Evolutionary conservation across 2,329 filamentous ascomycete species (phyloP).

Genomic region (Emmonsiellopsis sp.): DNA sequence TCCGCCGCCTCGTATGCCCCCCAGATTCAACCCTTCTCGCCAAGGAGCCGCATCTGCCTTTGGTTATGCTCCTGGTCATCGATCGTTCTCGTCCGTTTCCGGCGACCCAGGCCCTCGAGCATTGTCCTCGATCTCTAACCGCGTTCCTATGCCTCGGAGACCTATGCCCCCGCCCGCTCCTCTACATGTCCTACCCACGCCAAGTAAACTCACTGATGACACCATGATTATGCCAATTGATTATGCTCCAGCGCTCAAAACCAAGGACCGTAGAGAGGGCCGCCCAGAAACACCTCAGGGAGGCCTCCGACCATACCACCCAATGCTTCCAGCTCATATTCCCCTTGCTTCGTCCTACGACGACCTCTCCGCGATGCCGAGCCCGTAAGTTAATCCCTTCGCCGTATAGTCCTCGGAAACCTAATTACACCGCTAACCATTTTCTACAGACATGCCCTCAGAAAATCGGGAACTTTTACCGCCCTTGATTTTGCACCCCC

Average conservation of each 20-base stretch:
- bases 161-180: slow-evolving; percentile 62
- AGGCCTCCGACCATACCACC: slow-evolving; percentile 58
- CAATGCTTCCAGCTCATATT: slow-evolving; percentile 63
- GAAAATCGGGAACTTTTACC: slow-evolving; percentile 41
- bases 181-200: slow-evolving; percentile 72
- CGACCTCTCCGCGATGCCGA: slow-evolving; percentile 75
- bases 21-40: slow-evolving; percentile 40
- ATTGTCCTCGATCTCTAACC: slow-evolving; percentile 54
- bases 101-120: slow-evolving; percentile 46
- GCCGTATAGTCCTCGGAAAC: background rate
- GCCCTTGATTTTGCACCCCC: slow-evolving; percentile 43
- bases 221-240: slow-evolving; percentile 67
- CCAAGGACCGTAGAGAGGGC: slow-evolving; percentile 61
- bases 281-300: slow-evolving; percentile 53
- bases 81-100: slow-evolving; percentile 9
- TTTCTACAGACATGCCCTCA: slow-evolving; percentile 33
- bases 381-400: slow-evolving; percentile 60
- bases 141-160: slow-evolving; percentile 44
- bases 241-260: slow-evolving; percentile 70
- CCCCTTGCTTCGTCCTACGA: slow-evolving; percentile 79
- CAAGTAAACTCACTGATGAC: slow-evolving; percentile 75
- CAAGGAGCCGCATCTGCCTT: slow-evolving; percentile 21
- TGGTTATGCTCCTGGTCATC: slow-evolving; percentile 15
- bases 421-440: background rate
- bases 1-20: slow-evolving; percentile 65